Percentiles rank a stretch among this genome's conserved stretches.
These are phyloP conservation scores for Cyphellophora europaea DNA, from an alignment of 2,329 filamentous ascomycete species.

Conservation along the genomic window DNA sequence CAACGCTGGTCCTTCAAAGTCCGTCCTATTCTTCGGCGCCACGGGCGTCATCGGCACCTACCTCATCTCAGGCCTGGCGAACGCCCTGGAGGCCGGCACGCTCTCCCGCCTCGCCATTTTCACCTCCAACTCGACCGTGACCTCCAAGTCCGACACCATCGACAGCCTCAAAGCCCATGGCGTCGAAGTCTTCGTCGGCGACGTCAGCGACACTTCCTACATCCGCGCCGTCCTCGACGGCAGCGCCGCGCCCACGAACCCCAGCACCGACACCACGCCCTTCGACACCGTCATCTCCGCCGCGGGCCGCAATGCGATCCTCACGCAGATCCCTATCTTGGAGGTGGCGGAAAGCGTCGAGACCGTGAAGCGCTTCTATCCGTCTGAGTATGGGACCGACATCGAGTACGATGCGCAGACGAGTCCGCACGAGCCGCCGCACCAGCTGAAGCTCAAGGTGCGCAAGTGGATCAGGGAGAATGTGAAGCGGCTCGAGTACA, in stretches of 20 bases:
- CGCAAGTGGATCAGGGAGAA: conserved; percentile 48
- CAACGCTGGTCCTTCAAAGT: too few species aligned
- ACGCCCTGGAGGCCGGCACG: conserved; percentile 23
- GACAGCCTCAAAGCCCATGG: conserved; percentile 35
- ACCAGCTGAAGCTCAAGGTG: conserved; percentile 60
- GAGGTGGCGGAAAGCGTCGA: conserved; percentile 43
- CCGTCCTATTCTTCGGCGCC: conserved; percentile 44
- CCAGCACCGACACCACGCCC: neutral
- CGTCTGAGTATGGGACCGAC: conserved; percentile 59
- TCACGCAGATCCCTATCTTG: conserved; percentile 52
- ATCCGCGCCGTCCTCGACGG: neutral
- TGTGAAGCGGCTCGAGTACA: conserved; percentile 44
- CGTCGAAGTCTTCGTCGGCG: conserved; percentile 47
- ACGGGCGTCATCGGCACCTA: conserved; percentile 43
- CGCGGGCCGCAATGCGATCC: conserved; percentile 52
- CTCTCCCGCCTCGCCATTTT: conserved; percentile 47
- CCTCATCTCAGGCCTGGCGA: conserved; percentile 40
- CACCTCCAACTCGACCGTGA: conserved; percentile 43
- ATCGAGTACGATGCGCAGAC: conserved; percentile 52
- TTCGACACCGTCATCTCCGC: conserved; percentile 57
- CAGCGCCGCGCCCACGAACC: neutral
- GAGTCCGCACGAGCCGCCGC: conserved; percentile 48
- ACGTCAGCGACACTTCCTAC: conserved; percentile 33
- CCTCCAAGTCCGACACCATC: conserved; percentile 40
- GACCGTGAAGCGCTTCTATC: conserved; percentile 54